Percentiles rank a stretch among this genome's conserved stretches.
phyloP scores from a whole-genome alignment of 1,139 yeast species.

The Nakaseomyces delphensis region DNA sequence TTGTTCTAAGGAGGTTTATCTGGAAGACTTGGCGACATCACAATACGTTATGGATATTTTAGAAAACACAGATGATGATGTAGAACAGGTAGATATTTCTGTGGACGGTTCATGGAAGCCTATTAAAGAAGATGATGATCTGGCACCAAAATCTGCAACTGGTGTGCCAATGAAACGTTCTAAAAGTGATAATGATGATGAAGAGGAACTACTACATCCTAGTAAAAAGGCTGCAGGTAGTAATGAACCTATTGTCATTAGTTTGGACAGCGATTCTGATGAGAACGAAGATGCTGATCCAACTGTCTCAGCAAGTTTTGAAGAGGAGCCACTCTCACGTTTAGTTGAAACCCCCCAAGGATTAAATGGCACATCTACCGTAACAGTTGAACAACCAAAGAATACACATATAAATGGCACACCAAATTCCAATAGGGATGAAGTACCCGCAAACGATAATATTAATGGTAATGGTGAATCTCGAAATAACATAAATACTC shows the following conservation, averaged over 20 bases:
- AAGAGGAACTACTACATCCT: constrained; percentile 7
- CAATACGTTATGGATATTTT: constrained; percentile 52
- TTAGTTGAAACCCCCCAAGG: neutral
- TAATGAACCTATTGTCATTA: constrained; percentile 26
- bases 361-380: neutral
- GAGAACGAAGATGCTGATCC: constrained; percentile 13
- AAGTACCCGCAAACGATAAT: no score
- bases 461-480: neutral
- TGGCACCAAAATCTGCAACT: neutral
- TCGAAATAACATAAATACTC: no score
- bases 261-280: constrained; percentile 32
- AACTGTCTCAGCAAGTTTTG: constrained; percentile 3
- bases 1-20: constrained; percentile 40
- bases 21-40: constrained; percentile 49
- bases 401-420: neutral
- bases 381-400: neutral
- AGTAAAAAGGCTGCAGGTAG: constrained; percentile 5
- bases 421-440: neutral
- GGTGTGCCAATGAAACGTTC: constrained; percentile 3
- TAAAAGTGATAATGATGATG: constrained; percentile 1
- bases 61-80: constrained; percentile 36
- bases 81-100: constrained; percentile 47
- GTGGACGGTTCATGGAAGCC: constrained; percentile 54
- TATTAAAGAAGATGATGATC: constrained; percentile 21
- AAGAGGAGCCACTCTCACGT: neutral